Conservation (phyloP, 1,284 basidiomycete species). For the Laetiporus sulphureus region DNA sequence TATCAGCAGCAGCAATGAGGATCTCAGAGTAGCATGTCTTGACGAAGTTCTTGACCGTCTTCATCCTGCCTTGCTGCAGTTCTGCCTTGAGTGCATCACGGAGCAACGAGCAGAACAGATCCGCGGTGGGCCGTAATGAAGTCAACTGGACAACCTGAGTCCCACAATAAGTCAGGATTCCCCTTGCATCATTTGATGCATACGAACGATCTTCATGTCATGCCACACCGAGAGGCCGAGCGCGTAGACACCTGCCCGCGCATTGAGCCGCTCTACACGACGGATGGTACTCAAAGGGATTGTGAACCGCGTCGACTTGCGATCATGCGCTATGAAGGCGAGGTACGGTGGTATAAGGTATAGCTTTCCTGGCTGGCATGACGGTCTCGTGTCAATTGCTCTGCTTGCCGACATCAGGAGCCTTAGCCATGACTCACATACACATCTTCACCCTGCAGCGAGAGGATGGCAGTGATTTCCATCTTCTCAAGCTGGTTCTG, state of each 20-base stretch:
- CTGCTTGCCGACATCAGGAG: too few species aligned
- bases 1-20: constrained; percentile 61
- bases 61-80: constrained; percentile 86
- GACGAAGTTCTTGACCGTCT: constrained; percentile 85
- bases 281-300: constrained; percentile 91
- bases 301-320: constrained; percentile 88
- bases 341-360: constrained; percentile 89
- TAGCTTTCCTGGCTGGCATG: constrained; percentile 78
- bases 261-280: constrained; percentile 91
- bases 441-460: constrained; percentile 75
- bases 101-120: constrained; percentile 87
- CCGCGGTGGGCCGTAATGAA: constrained; percentile 91
- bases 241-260: constrained; percentile 91
- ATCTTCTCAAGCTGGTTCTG: constrained; percentile 51
- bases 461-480: constrained; percentile 88
- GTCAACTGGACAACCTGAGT: constrained; percentile 90
- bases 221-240: constrained; percentile 95
- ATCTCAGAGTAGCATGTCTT: constrained; percentile 93
- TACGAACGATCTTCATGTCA: constrained; percentile 85
- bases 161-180: too few species aligned
- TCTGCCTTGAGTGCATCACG: constrained; percentile 89
- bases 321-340: constrained; percentile 87
- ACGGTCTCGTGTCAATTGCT: not conserved
- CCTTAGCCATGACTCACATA: constrained; percentile 49
- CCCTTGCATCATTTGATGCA: too few species aligned